A percentile compares a stretch with the other conserved stretches of the same genome.
These are phyloP conservation scores for Elaeis guineensis DNA, from an alignment of 176 grass and related monocot genomes.

Conservation along the genomic window DNA sequence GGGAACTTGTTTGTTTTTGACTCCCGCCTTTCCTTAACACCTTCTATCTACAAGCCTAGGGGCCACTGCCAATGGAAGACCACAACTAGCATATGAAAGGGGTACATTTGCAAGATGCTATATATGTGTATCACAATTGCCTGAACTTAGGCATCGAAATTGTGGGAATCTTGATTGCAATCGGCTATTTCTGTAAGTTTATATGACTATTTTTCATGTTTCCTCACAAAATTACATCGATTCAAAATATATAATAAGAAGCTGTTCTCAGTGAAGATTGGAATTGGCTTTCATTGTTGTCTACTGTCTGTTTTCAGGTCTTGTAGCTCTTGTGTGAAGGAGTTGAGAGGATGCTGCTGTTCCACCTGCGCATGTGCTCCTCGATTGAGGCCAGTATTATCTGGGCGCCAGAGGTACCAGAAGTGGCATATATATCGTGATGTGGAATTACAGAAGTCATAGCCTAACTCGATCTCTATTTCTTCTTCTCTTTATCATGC, in stretches of 20 bases:
- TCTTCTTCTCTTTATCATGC: neutral
- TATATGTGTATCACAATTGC: slow-evolving; percentile 46
- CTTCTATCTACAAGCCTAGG: slow-evolving; percentile 35
- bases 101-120: slow-evolving; percentile 54
- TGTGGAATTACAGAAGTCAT: slow-evolving; percentile 9
- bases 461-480: neutral
- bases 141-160: slow-evolving; percentile 76
- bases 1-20: slow-evolving; percentile 94
- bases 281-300: neutral
- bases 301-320: slow-evolving; percentile 33
- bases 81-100: neutral
- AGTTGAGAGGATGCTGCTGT: slow-evolving; percentile 77
- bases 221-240: no score
- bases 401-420: slow-evolving; percentile 51
- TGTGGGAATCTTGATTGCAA: slow-evolving; percentile 93
- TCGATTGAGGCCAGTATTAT: slow-evolving; percentile 60
- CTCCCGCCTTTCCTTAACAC: slow-evolving; percentile 65
- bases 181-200: slow-evolving; percentile 63
- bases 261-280: no score
- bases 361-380: slow-evolving; percentile 42
- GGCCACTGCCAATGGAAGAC: neutral
- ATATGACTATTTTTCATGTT: neutral
- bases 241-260: no score
- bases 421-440: slow-evolving; percentile 91
- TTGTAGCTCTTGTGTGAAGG: slow-evolving; percentile 48